Evolutionary conservation across 2,329 filamentous ascomycete genomes (phyloP), one percentile per base, ranked within the genome.

Genomic region (Curvularia eragrostidis): DNA sequence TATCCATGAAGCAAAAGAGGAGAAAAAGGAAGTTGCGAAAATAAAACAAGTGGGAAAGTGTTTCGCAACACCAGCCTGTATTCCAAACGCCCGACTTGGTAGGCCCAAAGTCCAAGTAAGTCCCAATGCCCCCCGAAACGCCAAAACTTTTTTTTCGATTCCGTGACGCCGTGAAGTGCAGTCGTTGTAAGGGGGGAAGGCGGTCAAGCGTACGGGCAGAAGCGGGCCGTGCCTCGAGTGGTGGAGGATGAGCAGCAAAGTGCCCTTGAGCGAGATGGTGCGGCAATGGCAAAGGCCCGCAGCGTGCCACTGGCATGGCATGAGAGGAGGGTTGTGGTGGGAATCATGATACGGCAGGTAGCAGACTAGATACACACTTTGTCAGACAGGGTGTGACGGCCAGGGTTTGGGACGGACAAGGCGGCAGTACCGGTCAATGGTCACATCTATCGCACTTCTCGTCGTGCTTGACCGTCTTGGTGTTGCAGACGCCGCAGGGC

Each of bases 401-500:
- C 52, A 47, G 44, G 53, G 56, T 21, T 30, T 49, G 36, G 34
- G 12, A 32, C 3, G 54, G 41, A 48, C 3, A 47, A 41, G 59
- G 44, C 39, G 61, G 62, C 39, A 28, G 63, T 74, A 76, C 75
- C 72, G 71, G 72, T 75, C 75, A 80, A 63, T 77, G 76, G 60
- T 79, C 78, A 65, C 80, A 82, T 42, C 68, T 67, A 61, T 78
- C 76, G 61, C 81, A 83, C 64, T 80, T 81, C 61, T 80, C 78
- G 51, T 80, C 79, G 67, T 82, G 80, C 65, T 78, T 79, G 70
- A 82, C 74, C 18, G 68, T 75, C 63, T 79, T 80, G 57, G 75
- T 75, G 58, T 78, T 81, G 64, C 74, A 65, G 52, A 74, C 76
- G 52, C 69, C 69, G 72, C 79, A 81, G 41, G 69, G 69, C n/a